Conservation (phyloP, 1,139 yeast genomes). For the Neolecta irregularis region DNA sequence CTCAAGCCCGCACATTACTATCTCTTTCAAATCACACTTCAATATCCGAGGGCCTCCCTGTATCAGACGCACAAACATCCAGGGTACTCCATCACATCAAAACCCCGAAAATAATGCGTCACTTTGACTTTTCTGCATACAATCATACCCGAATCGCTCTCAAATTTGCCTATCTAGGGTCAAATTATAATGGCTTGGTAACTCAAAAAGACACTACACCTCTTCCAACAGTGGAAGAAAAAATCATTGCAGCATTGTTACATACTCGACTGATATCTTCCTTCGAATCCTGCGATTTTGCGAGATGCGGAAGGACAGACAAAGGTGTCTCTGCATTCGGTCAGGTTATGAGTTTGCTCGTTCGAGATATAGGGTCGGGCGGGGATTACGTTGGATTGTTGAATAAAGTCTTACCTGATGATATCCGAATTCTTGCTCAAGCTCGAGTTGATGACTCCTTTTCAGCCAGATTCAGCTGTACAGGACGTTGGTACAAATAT, state of each 20-base stretch:
- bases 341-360: conserved; percentile 70
- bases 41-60: neutral
- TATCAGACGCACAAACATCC: no score
- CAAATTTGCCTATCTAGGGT: conserved; percentile 74
- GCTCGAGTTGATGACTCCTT: conserved; percentile 74
- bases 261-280: conserved; percentile 52
- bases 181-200: conserved; percentile 88
- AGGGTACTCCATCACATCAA: conserved; percentile 12
- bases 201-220: conserved; percentile 60
- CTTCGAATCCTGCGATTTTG: conserved; percentile 38
- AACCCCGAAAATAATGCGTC: conserved; percentile 25
- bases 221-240: conserved; percentile 75
- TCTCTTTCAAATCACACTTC: neutral
- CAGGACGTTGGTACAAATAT: conserved; percentile 70
- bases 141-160: conserved; percentile 61
- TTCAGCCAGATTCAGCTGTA: conserved; percentile 87
- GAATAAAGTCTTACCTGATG: conserved; percentile 64
- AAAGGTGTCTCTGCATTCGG: conserved; percentile 94
- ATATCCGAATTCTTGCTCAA: conserved; percentile 67
- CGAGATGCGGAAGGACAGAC: conserved; percentile 93
- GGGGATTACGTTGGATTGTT: conserved; percentile 62
- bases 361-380: conserved; percentile 75
- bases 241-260: conserved; percentile 52
- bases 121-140: conserved; percentile 54
- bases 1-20: neutral